Base-by-base conservation (phyloP, 768 basidiomycete genomes). In the Asterophora parasitica region DNA sequence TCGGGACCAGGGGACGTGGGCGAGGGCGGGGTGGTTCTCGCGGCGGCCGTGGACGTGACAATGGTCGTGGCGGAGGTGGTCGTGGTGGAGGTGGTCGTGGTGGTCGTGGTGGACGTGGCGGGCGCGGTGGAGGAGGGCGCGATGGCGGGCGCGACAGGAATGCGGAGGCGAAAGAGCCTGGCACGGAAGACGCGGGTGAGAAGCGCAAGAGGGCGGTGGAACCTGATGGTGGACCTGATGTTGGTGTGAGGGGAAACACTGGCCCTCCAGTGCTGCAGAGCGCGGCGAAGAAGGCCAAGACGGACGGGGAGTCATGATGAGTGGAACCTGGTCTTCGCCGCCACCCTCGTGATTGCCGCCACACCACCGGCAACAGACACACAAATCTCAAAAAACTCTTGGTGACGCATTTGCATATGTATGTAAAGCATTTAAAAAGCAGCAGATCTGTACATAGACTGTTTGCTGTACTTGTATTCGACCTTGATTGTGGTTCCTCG, bases 121-220 rank as follows among this genome's bases (percentile, higher is more conserved):
- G 68, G 7, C 59, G 68, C 13, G 70, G 68, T 10, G 64, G 74
- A 32, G 68, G 72, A 4, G 74, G 76, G 10, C 71, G 76, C 1
- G 65, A 69, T 1, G 66, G 66, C 5, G 63, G 68, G 1, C 58
- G 58, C 3, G 66, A 71, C 16, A 63, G 71, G n/a, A 69, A 70
- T 20, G 59, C 58, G 47, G 67, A 51, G 30, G 69, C 49, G 56
- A 73, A 55, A 57, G 65, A 67, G 9, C 54, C 61, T 9, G 69
- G 61, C 4, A 75, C 69, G 7, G 79, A 78, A 34, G 69, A 70
- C 49, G 62, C 69, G 1, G 86, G 85, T 23, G 85, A 85, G 54
- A 91, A 91, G 70, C 72, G 88, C 50, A 91, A 89, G 62, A 78
- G 85, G 32, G 81, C 75, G 1, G 72, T 86, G 0, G 88, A 89